Evolutionary conservation across 2,329 filamentous ascomycete genomes (phyloP), one percentile per base, ranked within the genome.

Genomic region (Aspergillus terreus): DNA sequence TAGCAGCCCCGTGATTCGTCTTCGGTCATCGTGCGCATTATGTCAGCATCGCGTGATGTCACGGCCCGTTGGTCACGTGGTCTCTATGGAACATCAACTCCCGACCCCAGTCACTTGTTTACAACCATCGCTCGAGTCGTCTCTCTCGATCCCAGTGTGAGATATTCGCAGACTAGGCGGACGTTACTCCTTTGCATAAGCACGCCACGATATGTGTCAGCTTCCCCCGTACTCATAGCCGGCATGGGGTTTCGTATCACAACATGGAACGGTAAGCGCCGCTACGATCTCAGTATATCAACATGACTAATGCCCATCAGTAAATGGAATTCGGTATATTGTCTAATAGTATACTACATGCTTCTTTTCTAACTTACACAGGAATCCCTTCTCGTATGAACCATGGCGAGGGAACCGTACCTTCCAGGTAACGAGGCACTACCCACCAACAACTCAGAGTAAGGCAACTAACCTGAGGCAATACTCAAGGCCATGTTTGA

Each of bases 321-420:
- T 91, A 41, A 92, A 92, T 70, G 88, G 88, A 63, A 92, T 92
- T 67, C 82, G 86, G 86, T 87, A 58, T 11, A 12, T 47, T 47
- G 1, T 15, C 30, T 5, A 6, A 10, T 23, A 15, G 14, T 5
- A 7, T 5, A n/a, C 15, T 41, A 4, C 15, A 19, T 23, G 15
- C 3, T 3, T 6, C 10, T 45, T 35, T 46, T 23, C 41, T 55
- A 25, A 48, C 25, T 2, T 40, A n/a, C 21, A 45, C 54, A 89
- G 88, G 59, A 92, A 92, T 62, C 88, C 88, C 2, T 92, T 92
- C 61, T 81, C 82, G n/a, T 92, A 92, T 65, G 83, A 90, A 64
- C 89, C 88, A 82, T 92, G 88, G 89, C 78, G 85, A 58, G 82
- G 85, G 54, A 83, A 82, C 47, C 81, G 82, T 58, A 85, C 83